Base-by-base conservation (phyloP, 306 rosid species). In the Acmispon strigosus region DNA sequence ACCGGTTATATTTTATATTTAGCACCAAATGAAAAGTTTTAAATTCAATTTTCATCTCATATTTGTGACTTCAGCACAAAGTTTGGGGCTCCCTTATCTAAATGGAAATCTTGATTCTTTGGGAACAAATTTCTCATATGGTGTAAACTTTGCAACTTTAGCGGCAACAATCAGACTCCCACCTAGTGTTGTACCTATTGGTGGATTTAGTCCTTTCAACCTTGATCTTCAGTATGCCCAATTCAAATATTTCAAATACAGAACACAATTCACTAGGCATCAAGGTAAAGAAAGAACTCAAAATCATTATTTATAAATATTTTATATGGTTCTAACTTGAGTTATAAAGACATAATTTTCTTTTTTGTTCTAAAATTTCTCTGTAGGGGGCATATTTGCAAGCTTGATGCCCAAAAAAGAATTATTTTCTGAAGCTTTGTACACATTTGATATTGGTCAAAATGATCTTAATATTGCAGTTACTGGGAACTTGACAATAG, bases 101-200 rank as follows among this genome's bases (percentile, higher is more conserved):
- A 81, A 75, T 24, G 42, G 84, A 20, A 81, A 81, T 59, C 84
- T 84, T 52, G 52, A 84, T 84, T 84, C 88, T 0, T 12, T 78
- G 10, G 82, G 84, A 15, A 62, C 75, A 54, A 81, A 75, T 58
- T 78, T 75, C 66, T 4, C 76, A 9, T 34, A 18, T 50, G 78
- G 77, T 3, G 69, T 69, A 54, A 62, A 74, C 52, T 77, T 83
- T 20, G 90, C 86, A 9, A 73, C 84, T 7, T 20, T 61, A 32
- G 81, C 37, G 8, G 78, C 90, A 2, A 83, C 90, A 3, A 78
- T 83, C 55, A 81, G 63, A 76, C 57, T 37, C 37, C 84, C 84
- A 0, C 5, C 7, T 6, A 76, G 7, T 6, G 9, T 78, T 54
- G 0, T 77, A 2, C 84, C 84, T 60, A 3, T 13, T 0, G 78